Conservation (phyloP, 768 basidiomycete species). For the Lactarius psammicola region DNA sequence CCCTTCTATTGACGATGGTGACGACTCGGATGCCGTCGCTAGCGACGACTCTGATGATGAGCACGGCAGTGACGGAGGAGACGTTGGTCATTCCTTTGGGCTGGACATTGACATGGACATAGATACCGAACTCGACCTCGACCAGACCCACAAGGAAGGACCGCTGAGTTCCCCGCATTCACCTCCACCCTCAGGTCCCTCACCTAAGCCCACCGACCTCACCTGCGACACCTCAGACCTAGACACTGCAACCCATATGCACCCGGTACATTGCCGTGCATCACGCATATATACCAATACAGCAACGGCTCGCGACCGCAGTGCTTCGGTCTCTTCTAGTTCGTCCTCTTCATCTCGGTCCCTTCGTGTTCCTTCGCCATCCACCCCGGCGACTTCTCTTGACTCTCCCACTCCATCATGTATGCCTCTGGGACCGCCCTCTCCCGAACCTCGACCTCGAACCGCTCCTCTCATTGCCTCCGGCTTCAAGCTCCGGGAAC, state of each 20-base stretch:
- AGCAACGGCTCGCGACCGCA: slow-evolving; percentile 34
- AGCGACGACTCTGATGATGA: slow-evolving; percentile 34
- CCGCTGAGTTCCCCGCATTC: neutral
- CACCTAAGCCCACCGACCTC: slow-evolving; percentile 11
- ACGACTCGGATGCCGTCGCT: slow-evolving; percentile 32
- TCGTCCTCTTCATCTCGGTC: slow-evolving; percentile 34
- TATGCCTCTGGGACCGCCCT: slow-evolving; percentile 22
- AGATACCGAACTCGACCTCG: slow-evolving; percentile 33
- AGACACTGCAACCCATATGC: slow-evolving; percentile 46
- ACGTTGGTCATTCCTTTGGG: slow-evolving; percentile 34
- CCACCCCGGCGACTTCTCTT: slow-evolving; percentile 27
- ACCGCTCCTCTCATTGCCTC: slow-evolving; percentile 32
- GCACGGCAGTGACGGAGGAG: slow-evolving; percentile 25
- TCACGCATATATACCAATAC: slow-evolving; percentile 30
- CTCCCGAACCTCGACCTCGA: slow-evolving; percentile 18
- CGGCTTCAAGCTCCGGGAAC: slow-evolving; percentile 38
- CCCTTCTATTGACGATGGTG: slow-evolving; percentile 35
- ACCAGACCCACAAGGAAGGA: slow-evolving; percentile 18
- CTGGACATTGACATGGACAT: slow-evolving; percentile 37
- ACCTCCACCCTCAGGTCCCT: neutral
- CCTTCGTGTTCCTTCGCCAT: slow-evolving; percentile 22
- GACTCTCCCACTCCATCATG: slow-evolving; percentile 31
- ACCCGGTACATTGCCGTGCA: slow-evolving; percentile 39
- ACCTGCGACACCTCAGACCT: slow-evolving; percentile 25
- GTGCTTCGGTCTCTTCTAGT: slow-evolving; percentile 34